Conservation (phyloP, 768 basidiomycete species). For the Rhodotorula diobovata region DNA sequence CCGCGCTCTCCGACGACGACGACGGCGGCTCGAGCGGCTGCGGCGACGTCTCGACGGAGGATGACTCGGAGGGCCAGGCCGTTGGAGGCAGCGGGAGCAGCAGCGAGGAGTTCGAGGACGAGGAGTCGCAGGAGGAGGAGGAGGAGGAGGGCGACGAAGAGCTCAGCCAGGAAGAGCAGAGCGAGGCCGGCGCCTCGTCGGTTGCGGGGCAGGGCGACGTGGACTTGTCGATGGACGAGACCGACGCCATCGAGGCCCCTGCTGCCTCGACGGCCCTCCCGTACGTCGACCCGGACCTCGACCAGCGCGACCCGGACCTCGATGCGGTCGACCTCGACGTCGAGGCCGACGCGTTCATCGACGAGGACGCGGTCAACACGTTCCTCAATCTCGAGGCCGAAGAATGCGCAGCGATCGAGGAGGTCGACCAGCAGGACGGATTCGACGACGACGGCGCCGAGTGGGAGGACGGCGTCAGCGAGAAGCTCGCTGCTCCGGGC, state of each 20-base stretch:
- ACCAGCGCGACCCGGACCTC: background rate
- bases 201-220: background rate
- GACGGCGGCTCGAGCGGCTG: no score
- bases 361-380: background rate
- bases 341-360: background rate
- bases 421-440: background rate
- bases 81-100: background rate
- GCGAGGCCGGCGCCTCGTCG: background rate
- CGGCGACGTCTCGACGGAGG: no score
- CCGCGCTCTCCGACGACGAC: no score
- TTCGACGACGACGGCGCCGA: background rate
- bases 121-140: background rate
- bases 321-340: background rate
- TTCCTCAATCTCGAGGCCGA: background rate
- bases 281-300: background rate
- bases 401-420: background rate
- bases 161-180: background rate
- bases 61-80: background rate
- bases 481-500: background rate
- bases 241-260: no score
- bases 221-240: background rate
- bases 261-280: background rate
- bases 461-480: slow-evolving; percentile 13
- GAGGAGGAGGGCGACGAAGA: no score
- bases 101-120: background rate